Evolutionary conservation across 2,329 filamentous ascomycete genomes (phyloP).

Genomic region (Dothistroma pini): DNA sequence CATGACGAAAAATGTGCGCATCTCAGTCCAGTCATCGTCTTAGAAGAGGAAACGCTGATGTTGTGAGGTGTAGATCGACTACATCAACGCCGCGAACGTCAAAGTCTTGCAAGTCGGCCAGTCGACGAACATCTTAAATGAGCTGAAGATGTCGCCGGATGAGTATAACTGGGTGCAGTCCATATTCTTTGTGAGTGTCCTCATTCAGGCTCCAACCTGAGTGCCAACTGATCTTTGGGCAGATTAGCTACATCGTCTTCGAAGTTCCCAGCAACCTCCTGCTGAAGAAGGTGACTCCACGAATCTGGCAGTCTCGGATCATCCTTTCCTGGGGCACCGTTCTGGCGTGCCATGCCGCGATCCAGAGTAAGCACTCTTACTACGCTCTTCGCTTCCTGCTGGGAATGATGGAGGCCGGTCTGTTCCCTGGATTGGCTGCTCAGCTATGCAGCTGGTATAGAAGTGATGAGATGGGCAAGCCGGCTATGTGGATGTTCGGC

Average conservation of each 20-base stretch:
- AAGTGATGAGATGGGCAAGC: slow-evolving; percentile 40
- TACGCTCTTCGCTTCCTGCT: slow-evolving; percentile 8
- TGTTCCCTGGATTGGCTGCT: slow-evolving; percentile 11
- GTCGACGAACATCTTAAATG: slow-evolving; percentile 37
- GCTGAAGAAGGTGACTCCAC: slow-evolving; percentile 38
- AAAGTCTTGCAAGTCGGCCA: slow-evolving; percentile 44
- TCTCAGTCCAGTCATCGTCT: too few relatives aligned
- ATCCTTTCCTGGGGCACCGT: slow-evolving; percentile 13
- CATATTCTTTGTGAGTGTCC: slow-evolving; percentile 33
- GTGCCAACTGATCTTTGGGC: neutral
- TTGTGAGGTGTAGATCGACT: slow-evolving; percentile 32
- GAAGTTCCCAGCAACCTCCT: slow-evolving; percentile 16
- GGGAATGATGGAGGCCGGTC: slow-evolving; percentile 9
- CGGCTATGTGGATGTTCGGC: slow-evolving; percentile 36
- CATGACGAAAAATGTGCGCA: slow-evolving; percentile 41
- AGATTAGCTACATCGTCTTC: slow-evolving; percentile 32
- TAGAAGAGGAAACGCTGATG: too few relatives aligned
- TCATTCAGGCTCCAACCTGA: neutral
- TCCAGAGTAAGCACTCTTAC: slow-evolving; percentile 3
- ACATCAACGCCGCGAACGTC: slow-evolving; percentile 41
- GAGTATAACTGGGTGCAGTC: slow-evolving; percentile 39
- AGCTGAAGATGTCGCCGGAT: slow-evolving; percentile 41
- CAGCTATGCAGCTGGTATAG: slow-evolving; percentile 44
- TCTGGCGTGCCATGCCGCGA: slow-evolving; percentile 7
- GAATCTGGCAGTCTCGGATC: slow-evolving; percentile 24